phyloP scores from a whole-genome alignment of 2,329 filamentous ascomycete genomes.

The Cladosporium sp. region DNA sequence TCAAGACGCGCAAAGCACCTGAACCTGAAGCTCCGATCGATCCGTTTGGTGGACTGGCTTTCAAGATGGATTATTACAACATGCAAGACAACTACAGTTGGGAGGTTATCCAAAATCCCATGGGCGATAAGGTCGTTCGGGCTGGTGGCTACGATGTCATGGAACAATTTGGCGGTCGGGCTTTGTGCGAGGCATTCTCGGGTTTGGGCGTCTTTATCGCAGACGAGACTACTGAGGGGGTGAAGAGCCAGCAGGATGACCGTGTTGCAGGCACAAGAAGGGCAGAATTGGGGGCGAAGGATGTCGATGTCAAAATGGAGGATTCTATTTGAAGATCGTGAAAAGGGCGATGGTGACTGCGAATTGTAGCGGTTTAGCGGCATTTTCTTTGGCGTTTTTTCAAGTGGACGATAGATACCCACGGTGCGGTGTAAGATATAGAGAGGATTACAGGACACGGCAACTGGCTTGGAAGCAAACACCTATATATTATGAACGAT shows the following conservation, averaged over 20 bases:
- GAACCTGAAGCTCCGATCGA: constrained; percentile 75
- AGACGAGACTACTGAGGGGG: constrained; percentile 56
- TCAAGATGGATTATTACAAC: constrained; percentile 62
- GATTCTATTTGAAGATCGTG: constrained; percentile 32
- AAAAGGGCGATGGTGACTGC: not conserved
- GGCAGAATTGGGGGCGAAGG: constrained; percentile 58
- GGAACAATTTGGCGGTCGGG: constrained; percentile 70
- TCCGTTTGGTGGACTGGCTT: constrained; percentile 72
- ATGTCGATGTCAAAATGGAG: constrained; percentile 38
- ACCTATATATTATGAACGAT: too few species aligned
- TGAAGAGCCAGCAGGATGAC: constrained; percentile 30
- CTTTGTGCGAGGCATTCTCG: constrained; percentile 83
- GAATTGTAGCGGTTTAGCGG: not conserved
- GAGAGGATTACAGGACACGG: too few species aligned
- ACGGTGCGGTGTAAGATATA: too few species aligned
- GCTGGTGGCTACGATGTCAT: constrained; percentile 79
- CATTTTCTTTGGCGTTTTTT: not conserved
- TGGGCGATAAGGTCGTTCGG: constrained; percentile 59
- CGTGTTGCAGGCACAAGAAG: constrained; percentile 31
- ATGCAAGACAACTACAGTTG: constrained; percentile 68
- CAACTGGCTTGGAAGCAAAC: too few species aligned
- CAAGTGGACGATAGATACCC: not conserved
- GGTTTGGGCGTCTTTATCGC: constrained; percentile 82
- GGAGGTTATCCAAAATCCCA: constrained; percentile 64
- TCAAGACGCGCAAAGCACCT: constrained; percentile 60